Percentiles rank a stretch among this genome's conserved stretches.
Conservation (phyloP, 208 protist species). For the Crithidia bombi region DNA sequence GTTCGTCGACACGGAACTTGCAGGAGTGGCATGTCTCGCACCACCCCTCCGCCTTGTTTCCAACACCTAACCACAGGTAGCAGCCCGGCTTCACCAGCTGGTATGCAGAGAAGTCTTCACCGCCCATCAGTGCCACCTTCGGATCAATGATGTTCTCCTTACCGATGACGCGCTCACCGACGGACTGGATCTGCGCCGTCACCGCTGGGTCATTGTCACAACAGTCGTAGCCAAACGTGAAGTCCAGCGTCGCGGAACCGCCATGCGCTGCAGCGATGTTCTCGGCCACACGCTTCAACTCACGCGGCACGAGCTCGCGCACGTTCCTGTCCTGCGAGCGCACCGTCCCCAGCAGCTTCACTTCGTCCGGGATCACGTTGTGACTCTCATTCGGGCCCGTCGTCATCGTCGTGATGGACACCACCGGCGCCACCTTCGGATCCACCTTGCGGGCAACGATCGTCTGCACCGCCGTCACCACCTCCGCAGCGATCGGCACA, state of each 20-base stretch:
- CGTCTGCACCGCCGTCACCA: slow-evolving; percentile 58
- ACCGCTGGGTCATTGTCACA: slow-evolving; percentile 62
- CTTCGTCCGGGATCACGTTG: slow-evolving; percentile 69
- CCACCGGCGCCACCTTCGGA: slow-evolving; percentile 45
- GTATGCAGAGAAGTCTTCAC: slow-evolving; percentile 66
- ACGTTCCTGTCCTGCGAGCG: slow-evolving; percentile 49
- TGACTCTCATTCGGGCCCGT: slow-evolving; percentile 57
- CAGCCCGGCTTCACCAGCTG: slow-evolving; percentile 43
- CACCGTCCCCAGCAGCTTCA: slow-evolving; percentile 59
- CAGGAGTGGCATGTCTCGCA: slow-evolving; percentile 44
- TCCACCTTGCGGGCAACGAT: slow-evolving; percentile 62
- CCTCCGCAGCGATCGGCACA: slow-evolving; percentile 63
- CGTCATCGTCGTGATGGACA: slow-evolving; percentile 58
- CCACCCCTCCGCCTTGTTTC: slow-evolving; percentile 38
- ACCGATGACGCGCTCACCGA: slow-evolving; percentile 40
- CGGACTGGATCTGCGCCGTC: slow-evolving; percentile 41
- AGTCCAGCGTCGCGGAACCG: slow-evolving; percentile 36
- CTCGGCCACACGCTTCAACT: slow-evolving; percentile 49
- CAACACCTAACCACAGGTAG: slow-evolving; percentile 47
- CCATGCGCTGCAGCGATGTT: slow-evolving; percentile 55
- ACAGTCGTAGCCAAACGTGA: slow-evolving; percentile 64
- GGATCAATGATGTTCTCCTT: slow-evolving; percentile 33
- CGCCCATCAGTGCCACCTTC: slow-evolving; percentile 32
- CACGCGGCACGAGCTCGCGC: slow-evolving; percentile 39
- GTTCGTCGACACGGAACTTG: slow-evolving; percentile 59